Evolutionary conservation across 1,139 yeast species (phyloP).

Genomic region (Diutina rugosa): DNA sequence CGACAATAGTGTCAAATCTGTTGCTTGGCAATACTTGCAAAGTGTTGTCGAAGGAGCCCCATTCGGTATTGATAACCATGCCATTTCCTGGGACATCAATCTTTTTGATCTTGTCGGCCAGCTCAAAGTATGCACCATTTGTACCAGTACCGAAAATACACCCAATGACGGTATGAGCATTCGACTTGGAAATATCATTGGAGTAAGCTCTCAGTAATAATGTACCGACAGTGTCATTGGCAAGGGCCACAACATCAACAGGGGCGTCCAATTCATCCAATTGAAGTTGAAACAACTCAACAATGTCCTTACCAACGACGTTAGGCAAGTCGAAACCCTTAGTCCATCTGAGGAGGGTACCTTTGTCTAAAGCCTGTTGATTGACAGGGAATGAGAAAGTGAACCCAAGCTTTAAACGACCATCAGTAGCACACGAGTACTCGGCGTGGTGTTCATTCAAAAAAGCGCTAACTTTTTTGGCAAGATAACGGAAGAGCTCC

Average conservation of each 20-base stretch:
- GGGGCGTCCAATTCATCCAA: slow-evolving; percentile 45
- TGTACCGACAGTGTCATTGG: slow-evolving; percentile 93
- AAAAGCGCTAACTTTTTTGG: slow-evolving; percentile 53
- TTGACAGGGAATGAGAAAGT: slow-evolving; percentile 88
- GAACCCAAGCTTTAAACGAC: slow-evolving; percentile 62
- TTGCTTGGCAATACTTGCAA: slow-evolving; percentile 62
- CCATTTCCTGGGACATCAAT: slow-evolving; percentile 20
- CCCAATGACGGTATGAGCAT: slow-evolving; percentile 68
- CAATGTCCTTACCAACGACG: slow-evolving; percentile 74
- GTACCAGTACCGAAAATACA: slow-evolving; percentile 95
- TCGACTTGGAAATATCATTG: slow-evolving; percentile 39
- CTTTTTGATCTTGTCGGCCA: slow-evolving; percentile 39
- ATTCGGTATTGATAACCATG: slow-evolving; percentile 90
- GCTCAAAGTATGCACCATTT: slow-evolving; percentile 84
- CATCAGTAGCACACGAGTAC: slow-evolving; percentile 8
- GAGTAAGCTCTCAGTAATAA: slow-evolving; percentile 77
- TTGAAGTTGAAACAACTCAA: slow-evolving; percentile 54
- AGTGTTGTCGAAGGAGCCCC: slow-evolving; percentile 92
- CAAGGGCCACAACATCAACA: slow-evolving; percentile 74
- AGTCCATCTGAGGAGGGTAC: slow-evolving; percentile 85
- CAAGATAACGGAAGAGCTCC: slow-evolving; percentile 60
- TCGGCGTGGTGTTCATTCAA: slow-evolving; percentile 50
- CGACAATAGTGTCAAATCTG: slow-evolving; percentile 58
- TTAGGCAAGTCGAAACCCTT: slow-evolving; percentile 84
- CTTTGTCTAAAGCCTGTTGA: slow-evolving; percentile 67